Evolutionary conservation across 805 yeast genomes (phyloP), one percentile per base, ranked within the genome.

Genomic region (Ogataea neopini): DNA sequence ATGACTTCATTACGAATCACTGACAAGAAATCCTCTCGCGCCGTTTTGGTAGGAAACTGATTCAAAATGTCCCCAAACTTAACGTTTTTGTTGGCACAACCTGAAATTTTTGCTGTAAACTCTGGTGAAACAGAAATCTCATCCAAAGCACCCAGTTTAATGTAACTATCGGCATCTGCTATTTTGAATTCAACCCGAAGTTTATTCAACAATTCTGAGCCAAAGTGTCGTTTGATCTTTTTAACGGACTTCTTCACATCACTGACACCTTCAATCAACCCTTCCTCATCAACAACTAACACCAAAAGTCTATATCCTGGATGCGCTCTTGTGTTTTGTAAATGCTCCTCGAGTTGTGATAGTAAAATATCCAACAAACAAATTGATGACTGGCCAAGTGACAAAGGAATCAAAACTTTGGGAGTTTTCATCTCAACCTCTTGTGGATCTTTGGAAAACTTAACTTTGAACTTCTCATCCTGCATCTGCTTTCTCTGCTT

Each of bases 401-500:
- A 84, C 2, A 86, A 59, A 2, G 91, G 79, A 3, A 88, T 61
- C 22, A 86, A 58, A 0, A 84, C 75, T 26, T 67, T 75, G 14
- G 77, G 80, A 2, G 62, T 51, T 47, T 11, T 55, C 43, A 28
- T 61, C 66, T 11, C 37, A 2, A 49, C 43, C 14, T 50, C 34
- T 23, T 67, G 70, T 6, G 22, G 13, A 14, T 69, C 69, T 1
- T 67, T 66, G 11, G 79, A 80, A 57, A 71, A 89, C 57, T 83
- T 77, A 18, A 86, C 91, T 60, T 88, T 86, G 68, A 77, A 90
- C 45, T 74, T 79, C 11, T 86, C 90, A 53, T 76, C 79, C 62
- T 70, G 73, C 89, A 92, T 81, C 59, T 77, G 86, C 59, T 85
- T 86, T 51, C 96, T 74, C 65, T 88, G 90, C 63, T 91, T 91